These are phyloP conservation scores for Thinopyrum elongatum DNA, from an alignment of 176 grass and related monocot species.

Conservation along the genomic window DNA sequence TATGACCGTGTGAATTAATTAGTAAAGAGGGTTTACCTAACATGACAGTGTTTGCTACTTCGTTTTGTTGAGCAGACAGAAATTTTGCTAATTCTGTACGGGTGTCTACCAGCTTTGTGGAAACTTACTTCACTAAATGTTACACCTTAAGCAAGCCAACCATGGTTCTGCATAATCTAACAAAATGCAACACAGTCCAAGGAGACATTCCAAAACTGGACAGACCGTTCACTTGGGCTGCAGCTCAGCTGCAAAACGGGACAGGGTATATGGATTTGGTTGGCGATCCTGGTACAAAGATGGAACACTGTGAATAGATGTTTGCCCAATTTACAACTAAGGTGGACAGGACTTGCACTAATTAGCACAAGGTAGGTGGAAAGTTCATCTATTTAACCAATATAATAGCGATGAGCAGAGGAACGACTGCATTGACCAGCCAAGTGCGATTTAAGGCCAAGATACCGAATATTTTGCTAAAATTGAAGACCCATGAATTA, in stretches of 20 bases:
- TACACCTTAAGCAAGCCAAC: neutral
- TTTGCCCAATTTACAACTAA: neutral
- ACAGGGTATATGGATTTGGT: neutral
- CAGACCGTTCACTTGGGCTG: neutral
- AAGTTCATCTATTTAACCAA: neutral
- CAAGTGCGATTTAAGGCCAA: neutral
- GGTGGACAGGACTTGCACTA: neutral
- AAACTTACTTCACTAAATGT: neutral
- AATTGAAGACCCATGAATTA: neutral
- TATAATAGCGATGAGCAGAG: neutral
- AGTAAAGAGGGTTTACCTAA: neutral
- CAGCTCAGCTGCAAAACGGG: neutral
- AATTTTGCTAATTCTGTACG: conserved; percentile 5
- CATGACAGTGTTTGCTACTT: conserved; percentile 5
- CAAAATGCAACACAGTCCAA: neutral
- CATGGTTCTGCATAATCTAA: neutral
- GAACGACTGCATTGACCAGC: conserved; percentile 27
- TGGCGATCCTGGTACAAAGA: neutral
- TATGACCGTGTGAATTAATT: conserved; percentile 15
- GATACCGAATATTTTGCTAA: neutral
- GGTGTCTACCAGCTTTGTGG: neutral
- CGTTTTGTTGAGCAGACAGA: conserved; percentile 3
- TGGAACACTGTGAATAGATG: neutral
- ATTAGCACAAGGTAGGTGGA: neutral
- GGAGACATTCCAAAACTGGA: neutral